Base-by-base conservation (phyloP, 495 filamentous ascomycete species). In the Aspergillus diversus region DNA sequence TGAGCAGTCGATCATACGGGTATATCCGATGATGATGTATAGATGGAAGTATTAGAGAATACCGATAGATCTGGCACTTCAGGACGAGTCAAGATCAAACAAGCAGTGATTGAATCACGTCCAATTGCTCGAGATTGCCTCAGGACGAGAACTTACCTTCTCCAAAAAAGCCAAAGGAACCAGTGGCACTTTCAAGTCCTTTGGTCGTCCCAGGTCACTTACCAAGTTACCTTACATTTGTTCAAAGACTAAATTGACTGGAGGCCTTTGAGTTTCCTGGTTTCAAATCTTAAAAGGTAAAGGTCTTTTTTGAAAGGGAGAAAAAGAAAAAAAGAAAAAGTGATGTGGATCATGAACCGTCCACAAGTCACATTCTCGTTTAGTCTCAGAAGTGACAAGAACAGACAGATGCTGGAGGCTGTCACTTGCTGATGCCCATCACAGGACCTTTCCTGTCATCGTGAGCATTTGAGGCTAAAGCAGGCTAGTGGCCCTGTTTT, bases 371-470 rank as follows among this genome's bases (percentile, higher is more conserved):
- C 46, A 21, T 16, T 43, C 15, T 55, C 15, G 17, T 34, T 35
- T 15, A 5, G 13, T n/a, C 11, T 54, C 51, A 32, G 31, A 54
- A 33, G 34, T 33, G 51, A 33, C 31, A 54, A 54, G 51, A 54
- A 31, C 21, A 27, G 54, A 33, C 33, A 57, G 11, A 17, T 57
- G n/a, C 34, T 37, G 33, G 11, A 17, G 39, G n/a, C 34, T 37
- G 33, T 21, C 16, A 27, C 39, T 17, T 27, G 54, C 35, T 37
- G 54, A 16, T 57, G 54, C 35, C 8, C 54, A 57, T 57, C 54
- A 57, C 39, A n/a, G 32, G 54, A 57, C 35, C 54, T 43, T 16
- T 21, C 47, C n/a, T 50, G 47, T 16, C 47, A 50, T 21, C 47
- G 8, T 7, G 15, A 50, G 8, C 21, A 27, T 27, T 27, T 27